Evolutionary conservation across 768 basidiomycete species (phyloP), one percentile per base, ranked within the genome.

Genomic region (Mrakia frigida): DNA sequence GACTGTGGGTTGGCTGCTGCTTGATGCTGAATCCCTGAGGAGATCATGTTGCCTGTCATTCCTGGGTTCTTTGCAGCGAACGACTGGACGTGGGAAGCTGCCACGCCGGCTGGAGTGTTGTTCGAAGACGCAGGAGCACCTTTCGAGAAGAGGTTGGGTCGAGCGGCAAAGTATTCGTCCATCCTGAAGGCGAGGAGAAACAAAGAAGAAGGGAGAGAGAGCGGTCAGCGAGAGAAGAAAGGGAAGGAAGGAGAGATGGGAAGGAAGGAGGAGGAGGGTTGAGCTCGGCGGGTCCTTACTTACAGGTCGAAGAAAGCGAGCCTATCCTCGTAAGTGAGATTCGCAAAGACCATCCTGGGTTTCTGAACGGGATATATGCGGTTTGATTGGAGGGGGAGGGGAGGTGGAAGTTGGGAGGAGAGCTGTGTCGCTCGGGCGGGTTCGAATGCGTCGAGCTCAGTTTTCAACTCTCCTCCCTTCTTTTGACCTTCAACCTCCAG

Each of bases 271-370:
- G 50, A 52, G 33, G 52, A 18, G 14, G 37, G 46, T 50, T 37
- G 67, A 16, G 67, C 41, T 52, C 13, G 18, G 13, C 11, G 16
- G 23, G 6, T 14, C n/a, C 70, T 46, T 35, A 71, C 70, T 52
- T 33, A 76, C 75, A 77, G 70, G 21, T 72, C 70, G 56, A 77
- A 68, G 70, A 77, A 73, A 63, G 70, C 63, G 39, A 73, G 31
- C 33, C 70, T 39, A 35, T 77, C 76, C 23, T 67, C 63, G 39
- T 77, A 65, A 1, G 63, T 56, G 18, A 77, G 46, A 37, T 77
- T 68, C 14, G 61, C 71, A 31, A 77, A 77, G 70, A 73, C 65
- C 35, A 67, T 74, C 16, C 14, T 28, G 31, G 1, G 0, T 16
- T 37, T 28, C 0, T 11, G 39, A 56, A 41, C 31, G 7, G 41